Conservation (phyloP, 495 filamentous ascomycete genomes). For the Talaromyces borbonicus region DNA sequence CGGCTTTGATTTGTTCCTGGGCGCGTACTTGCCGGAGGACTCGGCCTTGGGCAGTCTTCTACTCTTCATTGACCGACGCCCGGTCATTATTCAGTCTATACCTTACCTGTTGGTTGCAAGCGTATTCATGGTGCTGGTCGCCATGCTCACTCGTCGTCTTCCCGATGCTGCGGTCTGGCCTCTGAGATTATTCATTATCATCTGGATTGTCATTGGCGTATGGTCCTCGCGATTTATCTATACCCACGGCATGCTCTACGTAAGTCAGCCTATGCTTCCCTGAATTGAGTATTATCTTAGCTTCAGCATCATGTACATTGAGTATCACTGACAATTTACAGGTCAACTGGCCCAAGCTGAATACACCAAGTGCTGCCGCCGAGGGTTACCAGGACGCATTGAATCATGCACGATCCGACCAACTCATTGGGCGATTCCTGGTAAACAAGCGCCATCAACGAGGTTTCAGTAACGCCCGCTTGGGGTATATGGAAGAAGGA, state of each 20-base stretch:
- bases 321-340: slow-evolving; percentile 29
- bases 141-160: slow-evolving; percentile 55
- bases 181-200: slow-evolving; percentile 62
- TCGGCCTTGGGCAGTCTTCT: slow-evolving; percentile 51
- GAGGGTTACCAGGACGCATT: slow-evolving; percentile 89
- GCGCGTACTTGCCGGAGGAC: slow-evolving; percentile 64
- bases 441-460: slow-evolving; percentile 55
- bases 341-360: slow-evolving; percentile 97
- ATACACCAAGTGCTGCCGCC: slow-evolving; percentile 68
- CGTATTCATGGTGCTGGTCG: slow-evolving; percentile 77
- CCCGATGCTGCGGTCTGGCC: slow-evolving; percentile 66
- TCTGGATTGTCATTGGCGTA: slow-evolving; percentile 57
- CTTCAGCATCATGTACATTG: no score
- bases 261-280: slow-evolving; percentile 54
- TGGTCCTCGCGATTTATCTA: slow-evolving; percentile 69
- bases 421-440: slow-evolving; percentile 62
- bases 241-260: slow-evolving; percentile 81
- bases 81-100: slow-evolving; percentile 75
- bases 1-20: slow-evolving; percentile 88
- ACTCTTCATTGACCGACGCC: slow-evolving; percentile 78
- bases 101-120: slow-evolving; percentile 86
- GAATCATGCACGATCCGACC: slow-evolving; percentile 61
- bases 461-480: slow-evolving; percentile 64
- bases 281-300: background rate
- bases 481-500: slow-evolving; percentile 81